Conservation (phyloP, 164 flowering plant species). For the Dillenia turbinata region DNA sequence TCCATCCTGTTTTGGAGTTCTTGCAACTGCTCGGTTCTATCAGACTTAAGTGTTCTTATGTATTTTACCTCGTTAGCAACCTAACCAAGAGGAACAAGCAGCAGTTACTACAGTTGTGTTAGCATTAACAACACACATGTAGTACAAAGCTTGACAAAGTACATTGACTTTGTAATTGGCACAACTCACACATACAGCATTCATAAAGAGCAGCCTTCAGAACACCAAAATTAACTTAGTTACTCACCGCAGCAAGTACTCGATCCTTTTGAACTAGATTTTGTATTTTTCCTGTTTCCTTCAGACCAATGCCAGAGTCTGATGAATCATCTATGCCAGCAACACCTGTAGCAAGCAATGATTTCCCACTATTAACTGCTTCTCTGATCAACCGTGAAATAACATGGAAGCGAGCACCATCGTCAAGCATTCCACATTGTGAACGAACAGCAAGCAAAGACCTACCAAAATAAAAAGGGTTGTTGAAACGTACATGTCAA, state of each 20-base stretch:
- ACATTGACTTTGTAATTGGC: not conserved
- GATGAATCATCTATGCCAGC: slow-evolving; percentile 56
- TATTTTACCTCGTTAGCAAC: slow-evolving; percentile 76
- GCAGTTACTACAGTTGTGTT: too few relatives aligned
- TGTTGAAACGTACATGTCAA: too few relatives aligned
- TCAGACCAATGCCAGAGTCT: slow-evolving; percentile 44
- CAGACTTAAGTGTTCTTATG: slow-evolving; percentile 45
- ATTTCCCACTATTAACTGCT: slow-evolving; percentile 79
- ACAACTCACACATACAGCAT: not conserved
- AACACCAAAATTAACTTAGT: slow-evolving; percentile 4
- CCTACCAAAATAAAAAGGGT: slow-evolving; percentile 33
- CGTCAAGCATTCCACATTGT: slow-evolving; percentile 73
- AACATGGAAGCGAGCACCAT: slow-evolving; percentile 92
- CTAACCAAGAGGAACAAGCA: slow-evolving; percentile 24
- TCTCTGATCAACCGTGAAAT: slow-evolving; percentile 86
- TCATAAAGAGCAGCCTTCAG: not conserved
- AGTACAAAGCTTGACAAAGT: too few relatives aligned
- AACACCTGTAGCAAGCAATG: slow-evolving; percentile 71
- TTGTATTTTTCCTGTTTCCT: slow-evolving; percentile 57
- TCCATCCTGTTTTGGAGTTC: slow-evolving; percentile 58
- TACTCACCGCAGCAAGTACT: slow-evolving; percentile 72
- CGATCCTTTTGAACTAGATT: slow-evolving; percentile 84
- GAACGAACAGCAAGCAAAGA: slow-evolving; percentile 70
- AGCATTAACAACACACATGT: too few relatives aligned
- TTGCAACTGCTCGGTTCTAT: slow-evolving; percentile 58